A percentile compares a stretch with the other conserved stretches of the same genome.
Conservation (phyloP, 2,329 filamentous ascomycete genomes). For the Pseudogymnoascus sp. region DNA sequence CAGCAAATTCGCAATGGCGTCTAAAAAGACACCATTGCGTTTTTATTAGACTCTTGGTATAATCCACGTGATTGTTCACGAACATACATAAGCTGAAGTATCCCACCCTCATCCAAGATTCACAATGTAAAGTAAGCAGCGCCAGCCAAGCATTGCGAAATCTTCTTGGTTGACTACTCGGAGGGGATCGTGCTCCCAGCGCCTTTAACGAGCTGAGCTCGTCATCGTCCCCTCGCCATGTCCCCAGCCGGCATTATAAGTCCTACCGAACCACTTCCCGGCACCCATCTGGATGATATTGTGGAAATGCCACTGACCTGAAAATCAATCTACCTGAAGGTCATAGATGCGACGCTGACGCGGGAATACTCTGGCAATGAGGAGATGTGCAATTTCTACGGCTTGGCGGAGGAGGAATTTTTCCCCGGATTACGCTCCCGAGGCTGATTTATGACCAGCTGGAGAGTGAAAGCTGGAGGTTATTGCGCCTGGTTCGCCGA, state of each 20-base stretch:
- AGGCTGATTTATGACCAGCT: not conserved
- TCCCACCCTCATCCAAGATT: not conserved
- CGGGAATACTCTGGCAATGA: not conserved
- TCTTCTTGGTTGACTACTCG: not conserved
- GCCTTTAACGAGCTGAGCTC: not conserved
- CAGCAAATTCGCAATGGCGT: not conserved
- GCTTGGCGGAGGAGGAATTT: conserved; percentile 2
- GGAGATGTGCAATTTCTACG: not conserved
- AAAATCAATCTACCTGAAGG: not conserved
- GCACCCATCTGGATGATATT: not conserved
- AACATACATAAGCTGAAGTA: not conserved
- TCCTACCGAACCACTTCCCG: not conserved
- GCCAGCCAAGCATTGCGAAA: not conserved
- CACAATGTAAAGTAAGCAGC: not conserved
- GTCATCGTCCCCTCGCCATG: not conserved
- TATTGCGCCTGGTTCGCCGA: not conserved
- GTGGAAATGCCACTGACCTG: not conserved
- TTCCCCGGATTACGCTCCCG: not conserved
- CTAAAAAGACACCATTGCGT: not conserved
- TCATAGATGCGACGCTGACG: not conserved
- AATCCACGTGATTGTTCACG: not conserved
- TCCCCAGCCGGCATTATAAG: not conserved
- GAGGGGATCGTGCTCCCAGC: not conserved
- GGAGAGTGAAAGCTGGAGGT: not conserved
- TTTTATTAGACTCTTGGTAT: not conserved